These are phyloP conservation scores for Delphinella strobiligena DNA, from an alignment of 2,329 filamentous ascomycete genomes.

Conservation along the genomic window DNA sequence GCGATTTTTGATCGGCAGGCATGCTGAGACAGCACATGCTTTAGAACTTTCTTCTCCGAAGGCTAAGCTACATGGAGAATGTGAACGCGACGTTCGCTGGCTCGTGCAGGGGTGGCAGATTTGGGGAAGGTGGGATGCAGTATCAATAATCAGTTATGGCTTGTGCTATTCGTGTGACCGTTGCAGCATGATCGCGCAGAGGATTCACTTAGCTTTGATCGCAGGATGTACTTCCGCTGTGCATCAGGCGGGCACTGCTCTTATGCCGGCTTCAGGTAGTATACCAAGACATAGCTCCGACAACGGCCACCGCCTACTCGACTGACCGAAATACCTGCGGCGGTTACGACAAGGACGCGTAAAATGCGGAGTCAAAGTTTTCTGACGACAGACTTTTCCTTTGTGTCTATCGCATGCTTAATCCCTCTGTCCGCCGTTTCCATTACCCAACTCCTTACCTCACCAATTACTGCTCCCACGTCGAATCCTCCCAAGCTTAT, in stretches of 20 bases:
- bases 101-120: background rate
- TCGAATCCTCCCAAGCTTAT: slow-evolving; percentile 8
- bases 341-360: background rate
- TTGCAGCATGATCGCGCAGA: background rate
- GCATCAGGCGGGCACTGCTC: no score
- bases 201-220: background rate
- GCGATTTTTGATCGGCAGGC: background rate
- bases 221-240: background rate
- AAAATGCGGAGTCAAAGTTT: slow-evolving; percentile 6
- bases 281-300: no score
- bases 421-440: slow-evolving; percentile 19
- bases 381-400: background rate
- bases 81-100: slow-evolving; percentile 1
- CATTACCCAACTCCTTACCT: slow-evolving; percentile 39
- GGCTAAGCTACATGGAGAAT: slow-evolving; percentile 1
- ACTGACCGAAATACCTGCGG: background rate
- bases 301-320: background rate
- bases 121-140: background rate
- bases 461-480: slow-evolving; percentile 24
- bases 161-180: background rate
- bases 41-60: slow-evolving; percentile 2
- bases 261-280: no score
- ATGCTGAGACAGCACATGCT: slow-evolving; percentile 1
- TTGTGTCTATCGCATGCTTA: slow-evolving; percentile 8
- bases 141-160: background rate